A percentile compares a stretch with the other conserved stretches of the same genome.
Evolutionary conservation across 2,329 filamentous ascomycete species (phyloP).

Genomic region (Ophiostoma tasmaniense): DNA sequence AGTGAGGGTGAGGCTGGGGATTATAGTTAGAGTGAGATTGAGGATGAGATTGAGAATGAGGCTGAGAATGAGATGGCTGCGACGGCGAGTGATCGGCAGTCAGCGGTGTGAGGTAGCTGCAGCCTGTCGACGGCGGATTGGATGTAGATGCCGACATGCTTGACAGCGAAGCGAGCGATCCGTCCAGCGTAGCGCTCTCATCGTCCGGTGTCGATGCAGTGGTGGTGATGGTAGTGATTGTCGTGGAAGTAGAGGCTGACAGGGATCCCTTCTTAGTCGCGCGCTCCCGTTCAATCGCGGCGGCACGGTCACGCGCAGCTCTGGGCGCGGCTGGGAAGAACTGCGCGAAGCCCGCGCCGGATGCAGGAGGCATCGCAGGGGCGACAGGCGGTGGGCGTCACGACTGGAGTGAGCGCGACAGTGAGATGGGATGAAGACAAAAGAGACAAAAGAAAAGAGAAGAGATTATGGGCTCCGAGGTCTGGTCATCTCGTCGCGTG

Average conservation of each 20-base stretch:
- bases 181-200: conserved; percentile 7
- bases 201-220: background rate
- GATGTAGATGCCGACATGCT: conserved; percentile 7
- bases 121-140: conserved; percentile 21
- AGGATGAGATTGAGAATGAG: background rate
- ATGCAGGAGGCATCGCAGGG: conserved; percentile 69
- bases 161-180: conserved; percentile 3
- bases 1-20: background rate
- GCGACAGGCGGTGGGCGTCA: background rate
- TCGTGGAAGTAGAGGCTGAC: background rate
- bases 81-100: conserved; percentile 46
- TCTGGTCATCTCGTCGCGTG: conserved; percentile 43
- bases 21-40: background rate
- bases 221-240: background rate
- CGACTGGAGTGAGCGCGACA: background rate
- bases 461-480: conserved; percentile 21
- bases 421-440: background rate
- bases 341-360: conserved; percentile 70
- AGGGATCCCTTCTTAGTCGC: conserved; percentile 19
- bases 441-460: background rate
- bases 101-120: conserved; percentile 43
- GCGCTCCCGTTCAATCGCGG: conserved; percentile 52
- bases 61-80: conserved; percentile 19
- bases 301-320: conserved; percentile 45
- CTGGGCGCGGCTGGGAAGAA: conserved; percentile 76